These are phyloP conservation scores for Epichloe elymi DNA, from an alignment of 2,329 filamentous ascomycete species.

Conservation along the genomic window DNA sequence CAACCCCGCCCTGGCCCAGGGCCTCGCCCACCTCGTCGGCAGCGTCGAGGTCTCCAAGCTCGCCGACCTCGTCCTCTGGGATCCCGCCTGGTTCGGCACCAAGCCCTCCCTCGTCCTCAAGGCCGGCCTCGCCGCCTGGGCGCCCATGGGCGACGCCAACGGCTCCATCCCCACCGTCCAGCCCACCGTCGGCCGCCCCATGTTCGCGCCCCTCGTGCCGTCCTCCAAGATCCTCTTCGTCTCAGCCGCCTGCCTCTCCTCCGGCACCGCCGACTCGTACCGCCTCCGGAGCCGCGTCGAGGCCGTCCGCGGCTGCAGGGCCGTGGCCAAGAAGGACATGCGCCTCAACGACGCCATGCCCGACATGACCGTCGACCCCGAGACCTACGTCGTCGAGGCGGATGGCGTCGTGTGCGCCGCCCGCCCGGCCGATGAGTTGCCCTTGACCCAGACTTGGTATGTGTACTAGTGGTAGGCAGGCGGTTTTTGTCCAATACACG, in stretches of 20 bases:
- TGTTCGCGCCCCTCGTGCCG: slow-evolving; percentile 70
- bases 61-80: slow-evolving; percentile 82
- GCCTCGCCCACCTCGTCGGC: slow-evolving; percentile 76
- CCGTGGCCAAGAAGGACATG: slow-evolving; percentile 74
- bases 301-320: slow-evolving; percentile 63
- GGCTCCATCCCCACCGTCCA: slow-evolving; percentile 80
- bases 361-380: slow-evolving; percentile 81
- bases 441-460: slow-evolving; percentile 65
- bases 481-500: no score
- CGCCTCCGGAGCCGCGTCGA: slow-evolving; percentile 68
- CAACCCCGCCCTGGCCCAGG: slow-evolving; percentile 84
- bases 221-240: slow-evolving; percentile 71
- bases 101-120: slow-evolving; percentile 79
- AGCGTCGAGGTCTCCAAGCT: slow-evolving; percentile 81
- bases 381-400: slow-evolving; percentile 78
- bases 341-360: slow-evolving; percentile 76
- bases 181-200: slow-evolving; percentile 69
- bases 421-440: slow-evolving; percentile 57
- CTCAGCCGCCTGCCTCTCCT: slow-evolving; percentile 54
- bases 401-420: slow-evolving; percentile 64
- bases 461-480: slow-evolving; percentile 22
- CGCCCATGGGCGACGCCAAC: slow-evolving; percentile 78
- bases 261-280: slow-evolving; percentile 57
- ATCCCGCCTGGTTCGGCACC: slow-evolving; percentile 70
- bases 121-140: slow-evolving; percentile 70